phyloP scores from a whole-genome alignment of 495 filamentous ascomycete genomes.

The Neurospora tetrasperma region DNA sequence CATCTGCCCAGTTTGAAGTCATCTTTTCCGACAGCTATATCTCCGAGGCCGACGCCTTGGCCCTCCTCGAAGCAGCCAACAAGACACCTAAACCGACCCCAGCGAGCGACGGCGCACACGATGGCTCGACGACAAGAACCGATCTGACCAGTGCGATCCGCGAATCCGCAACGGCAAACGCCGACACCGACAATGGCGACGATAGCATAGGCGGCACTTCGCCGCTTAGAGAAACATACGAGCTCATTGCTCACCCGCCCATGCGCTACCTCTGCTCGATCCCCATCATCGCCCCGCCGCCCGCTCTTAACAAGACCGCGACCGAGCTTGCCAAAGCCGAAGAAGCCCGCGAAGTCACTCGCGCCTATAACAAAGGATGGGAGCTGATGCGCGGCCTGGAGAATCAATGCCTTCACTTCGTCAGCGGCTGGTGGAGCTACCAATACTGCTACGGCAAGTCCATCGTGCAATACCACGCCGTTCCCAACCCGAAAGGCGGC shows the following conservation, averaged over 20 bases:
- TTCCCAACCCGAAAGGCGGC: slow-evolving; percentile 52
- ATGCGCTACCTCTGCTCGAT: slow-evolving; percentile 77
- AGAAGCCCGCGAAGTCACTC: slow-evolving; percentile 73
- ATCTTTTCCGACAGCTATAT: slow-evolving; percentile 66
- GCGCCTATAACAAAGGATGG: slow-evolving; percentile 76
- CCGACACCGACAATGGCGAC: slow-evolving; percentile 1
- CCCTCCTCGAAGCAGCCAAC: slow-evolving; percentile 35
- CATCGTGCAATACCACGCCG: slow-evolving; percentile 86
- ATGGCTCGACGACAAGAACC: slow-evolving; percentile 20
- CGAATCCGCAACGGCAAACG: slow-evolving; percentile 20
- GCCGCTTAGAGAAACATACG: slow-evolving; percentile 45
- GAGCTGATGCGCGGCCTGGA: slow-evolving; percentile 84
- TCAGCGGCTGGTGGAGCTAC: slow-evolving; percentile 95
- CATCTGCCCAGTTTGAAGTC: slow-evolving; percentile 58
- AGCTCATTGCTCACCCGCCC: slow-evolving; percentile 60
- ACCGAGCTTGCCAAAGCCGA: slow-evolving; percentile 56
- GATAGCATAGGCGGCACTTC: slow-evolving; percentile 9
- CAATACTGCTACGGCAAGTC: slow-evolving; percentile 85
- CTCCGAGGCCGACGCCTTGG: slow-evolving; percentile 57
- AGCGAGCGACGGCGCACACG: slow-evolving; percentile 14
- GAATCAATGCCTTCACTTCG: slow-evolving; percentile 79
- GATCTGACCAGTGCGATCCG: slow-evolving; percentile 27
- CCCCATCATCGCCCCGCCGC: slow-evolving; percentile 51
- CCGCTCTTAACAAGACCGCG: slow-evolving; percentile 47
- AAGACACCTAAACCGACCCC: background rate